These are phyloP conservation scores for Podospora conica DNA, from an alignment of 495 filamentous ascomycete genomes.

Conservation along the genomic window DNA sequence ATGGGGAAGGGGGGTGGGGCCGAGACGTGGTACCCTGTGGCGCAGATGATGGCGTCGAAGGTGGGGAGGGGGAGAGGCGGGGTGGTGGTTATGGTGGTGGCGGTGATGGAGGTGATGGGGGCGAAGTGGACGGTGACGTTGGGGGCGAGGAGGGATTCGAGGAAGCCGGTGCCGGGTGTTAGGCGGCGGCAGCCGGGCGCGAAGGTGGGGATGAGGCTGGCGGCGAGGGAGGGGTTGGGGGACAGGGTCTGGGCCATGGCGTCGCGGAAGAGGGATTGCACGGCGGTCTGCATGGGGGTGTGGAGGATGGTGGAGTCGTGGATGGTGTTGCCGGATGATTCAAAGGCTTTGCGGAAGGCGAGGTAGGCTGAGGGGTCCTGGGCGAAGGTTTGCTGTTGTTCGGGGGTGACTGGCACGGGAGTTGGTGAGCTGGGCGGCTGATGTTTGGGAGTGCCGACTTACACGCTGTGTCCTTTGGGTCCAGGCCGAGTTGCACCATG, in stretches of 20 bases:
- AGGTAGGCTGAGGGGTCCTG: slow-evolving; percentile 27
- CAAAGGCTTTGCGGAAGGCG: slow-evolving; percentile 37
- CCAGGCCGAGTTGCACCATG: slow-evolving; percentile 36
- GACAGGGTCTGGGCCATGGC: slow-evolving; percentile 32
- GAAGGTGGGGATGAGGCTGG: slow-evolving; percentile 50
- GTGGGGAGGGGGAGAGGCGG: slow-evolving; percentile 36
- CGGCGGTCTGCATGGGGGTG: slow-evolving; percentile 26
- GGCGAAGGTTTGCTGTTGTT: slow-evolving; percentile 30
- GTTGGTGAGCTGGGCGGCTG: neutral
- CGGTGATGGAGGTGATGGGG: slow-evolving; percentile 48
- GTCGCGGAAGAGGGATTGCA: slow-evolving; percentile 18
- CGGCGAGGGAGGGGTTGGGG: slow-evolving; percentile 31
- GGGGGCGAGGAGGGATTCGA: slow-evolving; percentile 56
- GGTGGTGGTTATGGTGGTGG: slow-evolving; percentile 42
- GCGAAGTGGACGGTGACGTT: slow-evolving; percentile 57
- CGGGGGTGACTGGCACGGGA: slow-evolving; percentile 26
- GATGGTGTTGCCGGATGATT: slow-evolving; percentile 31
- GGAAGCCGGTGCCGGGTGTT: slow-evolving; percentile 65
- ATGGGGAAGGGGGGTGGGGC: slow-evolving; percentile 56
- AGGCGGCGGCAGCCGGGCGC: slow-evolving; percentile 63
- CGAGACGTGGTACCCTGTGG: slow-evolving; percentile 60
- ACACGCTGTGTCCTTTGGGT: slow-evolving; percentile 33
- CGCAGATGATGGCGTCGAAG: slow-evolving; percentile 55
- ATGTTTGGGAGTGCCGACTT: slow-evolving; percentile 6
- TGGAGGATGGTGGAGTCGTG: slow-evolving; percentile 33